Evolutionary conservation across 352 stramenopile genomes (phyloP).

Genomic region (Thraustochytrium sp.): DNA sequence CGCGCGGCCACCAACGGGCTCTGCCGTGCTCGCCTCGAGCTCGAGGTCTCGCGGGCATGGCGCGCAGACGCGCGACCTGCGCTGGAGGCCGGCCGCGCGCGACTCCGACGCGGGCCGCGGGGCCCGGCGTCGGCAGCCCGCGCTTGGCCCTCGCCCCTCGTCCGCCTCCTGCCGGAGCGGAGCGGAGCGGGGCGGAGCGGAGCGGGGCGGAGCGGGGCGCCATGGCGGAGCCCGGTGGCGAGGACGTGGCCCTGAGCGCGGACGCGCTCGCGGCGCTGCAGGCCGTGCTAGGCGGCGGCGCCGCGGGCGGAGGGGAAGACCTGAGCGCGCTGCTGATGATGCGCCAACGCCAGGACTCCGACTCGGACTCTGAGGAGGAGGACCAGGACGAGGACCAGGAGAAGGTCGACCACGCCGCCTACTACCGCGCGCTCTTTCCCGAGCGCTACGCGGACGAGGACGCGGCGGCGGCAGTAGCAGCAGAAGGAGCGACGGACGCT

Average conservation of each 20-base stretch:
- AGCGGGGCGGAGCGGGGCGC: no score
- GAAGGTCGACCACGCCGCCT: conserved; percentile 13
- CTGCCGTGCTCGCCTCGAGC: no score
- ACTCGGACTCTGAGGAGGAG: conserved; percentile 30
- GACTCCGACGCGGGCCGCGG: no score
- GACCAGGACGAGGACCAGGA: not conserved
- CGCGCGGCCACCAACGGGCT: no score
- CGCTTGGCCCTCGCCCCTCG: no score
- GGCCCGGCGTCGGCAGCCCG: no score
- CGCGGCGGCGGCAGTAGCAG: not conserved
- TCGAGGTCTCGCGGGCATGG: no score
- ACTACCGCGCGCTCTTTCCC: conserved; percentile 19
- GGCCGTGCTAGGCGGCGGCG: not conserved
- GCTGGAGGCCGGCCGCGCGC: no score
- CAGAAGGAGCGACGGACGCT: not conserved
- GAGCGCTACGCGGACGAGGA: conserved; percentile 3
- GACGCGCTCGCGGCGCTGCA: conserved; percentile 27
- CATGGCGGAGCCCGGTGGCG: no score
- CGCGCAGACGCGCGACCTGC: no score
- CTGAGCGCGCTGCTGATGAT: conserved; percentile 6
- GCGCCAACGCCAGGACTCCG: not conserved
- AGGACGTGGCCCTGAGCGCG: conserved; percentile 10
- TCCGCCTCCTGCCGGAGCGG: no score
- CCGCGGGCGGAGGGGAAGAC: not conserved
- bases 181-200: no score